Conservation (phyloP, 495 filamentous ascomycete genomes). For the Daldinia vernicosa region DNA sequence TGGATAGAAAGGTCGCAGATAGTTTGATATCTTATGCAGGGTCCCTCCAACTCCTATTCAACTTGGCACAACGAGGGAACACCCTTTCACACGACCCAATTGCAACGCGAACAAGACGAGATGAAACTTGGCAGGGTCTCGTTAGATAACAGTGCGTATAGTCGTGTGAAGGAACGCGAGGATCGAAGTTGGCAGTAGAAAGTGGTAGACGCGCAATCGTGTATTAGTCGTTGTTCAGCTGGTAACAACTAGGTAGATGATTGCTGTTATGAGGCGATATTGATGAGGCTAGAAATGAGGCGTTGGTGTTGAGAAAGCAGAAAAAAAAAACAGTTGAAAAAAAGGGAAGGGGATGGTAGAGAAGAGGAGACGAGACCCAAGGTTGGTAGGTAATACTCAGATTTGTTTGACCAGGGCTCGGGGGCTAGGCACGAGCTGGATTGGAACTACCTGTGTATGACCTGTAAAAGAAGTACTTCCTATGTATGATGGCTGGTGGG, state of each 20-base stretch:
- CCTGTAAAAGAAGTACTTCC: conserved; percentile 18
- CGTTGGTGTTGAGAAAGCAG: conserved; percentile 21
- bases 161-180: conserved; percentile 19
- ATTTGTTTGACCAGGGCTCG: conserved; percentile 44
- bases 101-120: conserved; percentile 26
- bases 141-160: conserved; percentile 37
- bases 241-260: conserved; percentile 4
- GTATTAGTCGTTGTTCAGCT: conserved; percentile 1
- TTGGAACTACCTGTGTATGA: conserved; percentile 35
- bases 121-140: conserved; percentile 29
- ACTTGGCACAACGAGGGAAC: conserved; percentile 13
- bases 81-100: conserved; percentile 36
- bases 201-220: conserved; percentile 19
- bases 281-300: conserved; percentile 24
- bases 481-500: conserved; percentile 34
- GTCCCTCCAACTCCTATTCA: conserved; percentile 11
- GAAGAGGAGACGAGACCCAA: conserved; percentile 33
- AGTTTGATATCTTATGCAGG: not conserved
- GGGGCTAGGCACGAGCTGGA: conserved; percentile 44
- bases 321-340: conserved; percentile 20
- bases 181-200: conserved; percentile 1
- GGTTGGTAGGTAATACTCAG: conserved; percentile 42
- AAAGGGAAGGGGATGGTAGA: conserved; percentile 41
- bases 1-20: conserved; percentile 8
- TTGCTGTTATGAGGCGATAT: conserved; percentile 15